Evolutionary conservation across 2,329 filamentous ascomycete genomes (phyloP).

Genomic region (Coniochaeta prunicola): DNA sequence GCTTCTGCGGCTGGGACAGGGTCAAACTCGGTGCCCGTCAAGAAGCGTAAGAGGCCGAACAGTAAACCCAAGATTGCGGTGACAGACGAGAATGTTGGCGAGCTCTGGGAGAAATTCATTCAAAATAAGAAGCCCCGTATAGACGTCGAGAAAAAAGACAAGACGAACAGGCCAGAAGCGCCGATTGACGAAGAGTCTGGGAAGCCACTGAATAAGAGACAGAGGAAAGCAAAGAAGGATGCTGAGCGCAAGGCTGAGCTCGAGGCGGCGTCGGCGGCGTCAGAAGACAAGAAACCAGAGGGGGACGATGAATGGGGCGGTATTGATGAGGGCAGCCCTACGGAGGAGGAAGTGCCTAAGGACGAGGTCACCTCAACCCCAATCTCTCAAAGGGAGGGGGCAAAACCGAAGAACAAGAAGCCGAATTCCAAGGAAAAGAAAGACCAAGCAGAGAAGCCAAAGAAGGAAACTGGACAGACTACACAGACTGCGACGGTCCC

Average conservation of each 20-base stretch:
- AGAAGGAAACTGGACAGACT: conserved; percentile 12
- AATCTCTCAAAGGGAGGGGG: conserved; percentile 26
- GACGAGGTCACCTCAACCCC: conserved; percentile 17
- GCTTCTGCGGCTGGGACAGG: conserved; percentile 21
- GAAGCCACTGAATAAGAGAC: conserved; percentile 13
- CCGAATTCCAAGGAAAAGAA: conserved; percentile 3
- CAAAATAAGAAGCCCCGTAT: conserved; percentile 47
- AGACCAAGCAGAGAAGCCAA: neutral
- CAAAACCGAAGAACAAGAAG: conserved; percentile 26
- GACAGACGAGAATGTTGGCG: conserved; percentile 63
- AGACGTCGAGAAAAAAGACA: conserved; percentile 12
- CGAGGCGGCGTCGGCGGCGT: neutral
- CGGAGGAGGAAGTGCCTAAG: conserved; percentile 13
- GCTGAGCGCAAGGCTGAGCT: conserved; percentile 15
- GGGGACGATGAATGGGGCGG: conserved; percentile 15
- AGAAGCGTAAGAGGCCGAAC: conserved; percentile 48
- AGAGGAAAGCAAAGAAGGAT: conserved; percentile 8
- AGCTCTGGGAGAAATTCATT: conserved; percentile 73
- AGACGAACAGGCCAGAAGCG: conserved; percentile 19
- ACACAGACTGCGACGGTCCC: conserved; percentile 7
- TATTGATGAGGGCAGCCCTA: conserved; percentile 11
- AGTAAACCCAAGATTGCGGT: conserved; percentile 35
- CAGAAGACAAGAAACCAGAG: neutral
- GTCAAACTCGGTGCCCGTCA: conserved; percentile 28
- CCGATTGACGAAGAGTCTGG: conserved; percentile 9